Conservation (phyloP, 306 rosid genomes). For the Cajanus cajan region DNA sequence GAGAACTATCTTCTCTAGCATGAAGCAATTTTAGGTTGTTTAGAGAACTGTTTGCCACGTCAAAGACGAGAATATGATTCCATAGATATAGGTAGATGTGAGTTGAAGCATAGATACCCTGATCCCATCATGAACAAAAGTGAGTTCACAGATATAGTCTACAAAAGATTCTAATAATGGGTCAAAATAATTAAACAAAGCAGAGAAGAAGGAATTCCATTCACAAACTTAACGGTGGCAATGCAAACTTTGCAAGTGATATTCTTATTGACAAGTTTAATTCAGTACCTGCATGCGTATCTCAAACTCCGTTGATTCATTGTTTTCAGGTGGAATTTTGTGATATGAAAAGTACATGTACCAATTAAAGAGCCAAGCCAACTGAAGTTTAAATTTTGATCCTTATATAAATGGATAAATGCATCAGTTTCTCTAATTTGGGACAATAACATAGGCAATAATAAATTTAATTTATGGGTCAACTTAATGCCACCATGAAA, state of each 20-base stretch:
- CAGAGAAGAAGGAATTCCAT: background rate
- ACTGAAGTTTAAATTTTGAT: too few species aligned
- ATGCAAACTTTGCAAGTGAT: background rate
- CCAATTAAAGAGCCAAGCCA: background rate
- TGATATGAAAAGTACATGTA: background rate
- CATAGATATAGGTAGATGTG: background rate
- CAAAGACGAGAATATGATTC: conserved; percentile 22
- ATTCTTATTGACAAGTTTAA: background rate
- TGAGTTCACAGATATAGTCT: background rate
- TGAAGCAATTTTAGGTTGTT: background rate
- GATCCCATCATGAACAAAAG: background rate
- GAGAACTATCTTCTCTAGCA: background rate
- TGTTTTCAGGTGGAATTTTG: background rate
- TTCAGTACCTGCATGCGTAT: background rate
- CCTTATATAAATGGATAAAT: too few species aligned
- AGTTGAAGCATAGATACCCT: background rate
- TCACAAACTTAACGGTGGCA: background rate
- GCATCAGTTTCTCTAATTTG: too few species aligned
- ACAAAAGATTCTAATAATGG: background rate
- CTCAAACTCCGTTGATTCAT: background rate
- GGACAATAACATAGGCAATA: too few species aligned
- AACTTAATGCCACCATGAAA: too few species aligned
- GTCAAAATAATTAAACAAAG: background rate
- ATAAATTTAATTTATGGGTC: too few species aligned
- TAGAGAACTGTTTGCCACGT: background rate